These are phyloP conservation scores for Priceomyces melissophilus DNA, from an alignment of 805 yeast species.

Conservation along the genomic window DNA sequence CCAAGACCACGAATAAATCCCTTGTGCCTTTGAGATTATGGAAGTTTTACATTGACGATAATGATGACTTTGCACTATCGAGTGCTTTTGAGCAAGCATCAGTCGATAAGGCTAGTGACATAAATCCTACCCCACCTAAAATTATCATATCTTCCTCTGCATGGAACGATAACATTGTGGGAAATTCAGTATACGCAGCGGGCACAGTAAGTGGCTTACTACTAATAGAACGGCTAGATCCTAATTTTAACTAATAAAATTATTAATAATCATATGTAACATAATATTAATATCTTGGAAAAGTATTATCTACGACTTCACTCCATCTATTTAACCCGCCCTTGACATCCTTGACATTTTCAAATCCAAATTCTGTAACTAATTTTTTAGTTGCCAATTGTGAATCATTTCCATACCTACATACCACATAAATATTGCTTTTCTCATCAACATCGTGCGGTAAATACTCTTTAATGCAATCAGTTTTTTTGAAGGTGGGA, in stretches of 20 bases:
- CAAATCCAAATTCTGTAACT: conserved; percentile 46
- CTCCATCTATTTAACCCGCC: conserved; percentile 82
- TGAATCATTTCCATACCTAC: conserved; percentile 91
- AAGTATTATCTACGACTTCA: conserved; percentile 48
- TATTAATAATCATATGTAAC: not conserved
- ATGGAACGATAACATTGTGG: conserved; percentile 52
- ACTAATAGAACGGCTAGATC: conserved; percentile 41
- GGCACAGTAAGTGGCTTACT: conserved; percentile 51
- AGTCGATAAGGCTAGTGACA: conserved; percentile 26
- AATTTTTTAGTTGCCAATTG: conserved; percentile 65
- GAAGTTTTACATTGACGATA: conserved; percentile 19
- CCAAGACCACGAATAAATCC: conserved; percentile 33
- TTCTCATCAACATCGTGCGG: conserved; percentile 19
- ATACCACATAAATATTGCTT: conserved; percentile 54
- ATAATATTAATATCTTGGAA: conserved; percentile 57
- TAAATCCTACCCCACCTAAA: conserved; percentile 45
- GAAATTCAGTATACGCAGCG: conserved; percentile 51
- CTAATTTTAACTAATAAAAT: conserved; percentile 6
- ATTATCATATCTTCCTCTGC: conserved; percentile 46
- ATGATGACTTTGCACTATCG: conserved; percentile 14
- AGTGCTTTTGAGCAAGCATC: conserved; percentile 29
- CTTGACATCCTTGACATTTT: conserved; percentile 56
- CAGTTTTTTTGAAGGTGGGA: conserved; percentile 33
- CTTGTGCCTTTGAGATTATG: conserved; percentile 40
- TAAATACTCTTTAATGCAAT: conserved; percentile 17